phyloP scores from a whole-genome alignment of 768 basidiomycete species.

The Termitomyces eurrhizus region DNA sequence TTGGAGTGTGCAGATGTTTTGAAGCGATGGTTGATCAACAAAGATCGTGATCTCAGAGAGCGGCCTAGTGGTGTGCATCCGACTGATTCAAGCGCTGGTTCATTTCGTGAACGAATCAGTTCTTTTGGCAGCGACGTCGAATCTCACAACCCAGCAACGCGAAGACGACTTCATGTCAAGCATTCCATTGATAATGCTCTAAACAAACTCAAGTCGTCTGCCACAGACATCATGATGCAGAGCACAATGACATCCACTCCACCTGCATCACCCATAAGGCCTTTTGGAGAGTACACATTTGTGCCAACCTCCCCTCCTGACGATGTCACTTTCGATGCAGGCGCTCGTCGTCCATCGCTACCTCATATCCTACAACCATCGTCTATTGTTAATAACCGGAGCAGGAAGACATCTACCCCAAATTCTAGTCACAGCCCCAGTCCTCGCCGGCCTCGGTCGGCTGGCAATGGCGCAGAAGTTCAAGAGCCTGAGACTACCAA shows the following conservation, averaged over 20 bases:
- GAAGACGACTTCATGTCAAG: slow-evolving; percentile 64
- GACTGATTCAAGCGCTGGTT: slow-evolving; percentile 16
- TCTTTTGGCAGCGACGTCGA: slow-evolving; percentile 24
- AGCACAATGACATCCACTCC: slow-evolving; percentile 27
- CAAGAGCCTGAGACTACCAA: slow-evolving; percentile 21
- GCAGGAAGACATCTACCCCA: slow-evolving; percentile 32
- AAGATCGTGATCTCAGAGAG: slow-evolving; percentile 59
- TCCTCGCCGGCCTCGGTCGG: slow-evolving; percentile 64
- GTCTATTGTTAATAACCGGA: slow-evolving; percentile 23
- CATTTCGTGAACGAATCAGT: slow-evolving; percentile 17
- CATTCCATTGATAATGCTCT: slow-evolving; percentile 75
- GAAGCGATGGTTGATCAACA: slow-evolving; percentile 59
- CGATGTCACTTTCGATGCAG: slow-evolving; percentile 28
- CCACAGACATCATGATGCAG: slow-evolving; percentile 21
- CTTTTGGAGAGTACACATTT: slow-evolving; percentile 46
- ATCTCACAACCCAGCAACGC: slow-evolving; percentile 24
- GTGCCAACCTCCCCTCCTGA: slow-evolving; percentile 31
- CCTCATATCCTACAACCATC: slow-evolving; percentile 47
- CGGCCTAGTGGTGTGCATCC: slow-evolving; percentile 31
- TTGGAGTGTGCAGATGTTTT: slow-evolving; percentile 73
- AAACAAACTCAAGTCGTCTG: slow-evolving; percentile 41
- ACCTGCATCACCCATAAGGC: slow-evolving; percentile 35
- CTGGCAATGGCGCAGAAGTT: slow-evolving; percentile 61
- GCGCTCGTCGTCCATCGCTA: slow-evolving; percentile 63
- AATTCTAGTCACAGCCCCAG: slow-evolving; percentile 23